Percentiles rank a stretch among this genome's conserved stretches.
Evolutionary conservation across 2,329 filamentous ascomycete genomes (phyloP).

Genomic region (Epichloe gansuensis): DNA sequence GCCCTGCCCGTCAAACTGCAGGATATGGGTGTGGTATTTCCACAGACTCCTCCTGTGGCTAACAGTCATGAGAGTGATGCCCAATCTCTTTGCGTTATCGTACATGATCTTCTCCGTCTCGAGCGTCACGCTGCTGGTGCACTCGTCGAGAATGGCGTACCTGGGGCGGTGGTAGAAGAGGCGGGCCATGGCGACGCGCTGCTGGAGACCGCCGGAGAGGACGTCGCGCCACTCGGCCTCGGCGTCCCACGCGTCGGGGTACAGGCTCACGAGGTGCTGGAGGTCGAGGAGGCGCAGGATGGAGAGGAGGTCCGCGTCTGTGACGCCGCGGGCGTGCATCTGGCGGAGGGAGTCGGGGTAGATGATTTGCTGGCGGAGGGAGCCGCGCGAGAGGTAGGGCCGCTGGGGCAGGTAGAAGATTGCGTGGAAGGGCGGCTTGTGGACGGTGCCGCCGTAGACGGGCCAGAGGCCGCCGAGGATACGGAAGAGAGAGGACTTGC

Average conservation of each 20-base stretch:
- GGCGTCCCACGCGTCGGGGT: slow-evolving; percentile 72
- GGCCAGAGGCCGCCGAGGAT: slow-evolving; percentile 96
- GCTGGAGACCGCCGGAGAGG: slow-evolving; percentile 81
- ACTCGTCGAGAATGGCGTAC: slow-evolving; percentile 95
- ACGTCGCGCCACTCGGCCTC: slow-evolving; percentile 96
- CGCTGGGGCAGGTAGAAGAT: slow-evolving; percentile 98
- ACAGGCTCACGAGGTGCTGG: slow-evolving; percentile 65
- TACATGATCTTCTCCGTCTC: slow-evolving; percentile 96
- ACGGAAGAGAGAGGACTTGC: slow-evolving; percentile 90
- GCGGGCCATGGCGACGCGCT: slow-evolving; percentile 91
- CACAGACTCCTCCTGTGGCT: slow-evolving; percentile 82
- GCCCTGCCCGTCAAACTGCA: slow-evolving; percentile 95
- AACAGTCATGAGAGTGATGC: slow-evolving; percentile 94
- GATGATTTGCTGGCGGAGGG: slow-evolving; percentile 90
- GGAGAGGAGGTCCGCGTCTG: slow-evolving; percentile 64
- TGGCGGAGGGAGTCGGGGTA: slow-evolving; percentile 83
- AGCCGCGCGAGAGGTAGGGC: slow-evolving; percentile 82
- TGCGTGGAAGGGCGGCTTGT: slow-evolving; percentile 80
- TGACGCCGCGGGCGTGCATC: slow-evolving; percentile 74
- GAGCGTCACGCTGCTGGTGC: slow-evolving; percentile 86
- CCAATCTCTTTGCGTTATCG: slow-evolving; percentile 80
- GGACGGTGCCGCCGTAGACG: slow-evolving; percentile 86
- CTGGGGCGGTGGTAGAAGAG: slow-evolving; percentile 87
- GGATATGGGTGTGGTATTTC: slow-evolving; percentile 89
- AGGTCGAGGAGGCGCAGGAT: slow-evolving; percentile 74